Evolutionary conservation across 1,139 yeast genomes (phyloP), one percentile per base, ranked within the genome.

Genomic region (Scheffersomyces cryptocercus): DNA sequence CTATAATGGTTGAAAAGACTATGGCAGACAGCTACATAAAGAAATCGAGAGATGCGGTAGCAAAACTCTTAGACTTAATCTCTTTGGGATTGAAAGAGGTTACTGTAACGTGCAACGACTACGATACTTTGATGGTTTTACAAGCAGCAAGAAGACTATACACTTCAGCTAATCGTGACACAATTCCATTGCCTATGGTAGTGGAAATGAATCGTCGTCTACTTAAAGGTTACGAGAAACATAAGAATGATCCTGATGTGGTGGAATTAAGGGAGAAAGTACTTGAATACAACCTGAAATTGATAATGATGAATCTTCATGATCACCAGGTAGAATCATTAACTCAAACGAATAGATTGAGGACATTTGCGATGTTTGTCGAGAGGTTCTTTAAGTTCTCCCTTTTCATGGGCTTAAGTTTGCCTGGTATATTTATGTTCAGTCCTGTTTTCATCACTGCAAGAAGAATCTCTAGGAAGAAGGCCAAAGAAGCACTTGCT

Each of bases 91-190:
- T 93, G 50, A 84, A 84, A 55, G 84, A 95, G 3, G 98, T 91
- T 26, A 91, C 98, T 2, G 96, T 91, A 3, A 85, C 91, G 12
- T 88, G 96, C 60, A 86, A 90, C 28, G 98, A 93, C 62, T 93
- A 84, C 65, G 98, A 91, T 53, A 89, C 97, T 6, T 71, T 93
- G 44, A 87, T 90, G 84, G 88, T 88, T 16, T 84, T 91, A 39
- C 99, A 93, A 64, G 96, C 97, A 3, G 96, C 95, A 20, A 79
- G 97, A 65, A 76, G 99, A 58, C 75, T 93, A 44, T 93, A 91
- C 60, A 61, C 56, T 36, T 57, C 54, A 44, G 61, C 40, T 45
- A 53, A 40, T 36, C 50, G 51, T 33, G 47, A 48, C 9, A 36
- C 43, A 12, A 50, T 61, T 14, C 96, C 98, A 0, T 68, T 91